A percentile compares a stretch with the other conserved stretches of the same genome.
Conservation (phyloP, 805 yeast species). For the Sporopachydermia lactativora region DNA sequence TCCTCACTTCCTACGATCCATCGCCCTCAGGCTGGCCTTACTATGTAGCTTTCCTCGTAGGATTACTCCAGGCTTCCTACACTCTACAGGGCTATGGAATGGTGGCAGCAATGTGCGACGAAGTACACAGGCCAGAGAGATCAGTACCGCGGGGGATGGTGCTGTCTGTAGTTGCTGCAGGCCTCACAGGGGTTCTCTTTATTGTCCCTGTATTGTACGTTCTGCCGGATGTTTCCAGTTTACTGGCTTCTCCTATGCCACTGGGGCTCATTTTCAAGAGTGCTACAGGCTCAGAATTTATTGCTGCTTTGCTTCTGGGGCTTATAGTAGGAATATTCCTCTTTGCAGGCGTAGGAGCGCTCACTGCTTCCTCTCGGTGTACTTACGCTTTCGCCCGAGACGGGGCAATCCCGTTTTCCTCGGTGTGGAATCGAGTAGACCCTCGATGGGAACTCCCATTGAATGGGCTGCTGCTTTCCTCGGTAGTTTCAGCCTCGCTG, state of each 20-base stretch:
- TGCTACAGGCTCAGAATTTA: constrained; percentile 52
- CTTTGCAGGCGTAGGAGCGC: constrained; percentile 67
- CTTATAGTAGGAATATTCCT: constrained; percentile 55
- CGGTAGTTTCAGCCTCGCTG: constrained; percentile 42
- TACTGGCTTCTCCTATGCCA: constrained; percentile 67
- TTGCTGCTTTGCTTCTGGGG: constrained; percentile 54
- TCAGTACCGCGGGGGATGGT: constrained; percentile 65
- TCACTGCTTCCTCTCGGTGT: constrained; percentile 73
- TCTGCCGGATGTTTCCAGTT: constrained; percentile 52
- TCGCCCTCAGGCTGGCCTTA: constrained; percentile 66
- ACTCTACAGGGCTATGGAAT: constrained; percentile 76
- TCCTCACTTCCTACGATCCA: constrained; percentile 56
- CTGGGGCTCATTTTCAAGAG: constrained; percentile 43
- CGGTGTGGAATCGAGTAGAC: constrained; percentile 54
- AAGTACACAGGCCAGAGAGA: constrained; percentile 60
- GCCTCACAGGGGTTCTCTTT: constrained; percentile 57
- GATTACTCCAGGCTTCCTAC: constrained; percentile 65
- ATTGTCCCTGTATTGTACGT: constrained; percentile 59
- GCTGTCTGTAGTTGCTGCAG: constrained; percentile 47
- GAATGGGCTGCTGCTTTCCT: constrained; percentile 52
- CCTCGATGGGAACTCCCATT: constrained; percentile 45
- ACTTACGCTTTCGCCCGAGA: constrained; percentile 76
- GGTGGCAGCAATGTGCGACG: constrained; percentile 72
- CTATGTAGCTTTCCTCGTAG: constrained; percentile 57
- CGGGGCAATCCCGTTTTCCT: constrained; percentile 57